Base-by-base conservation (phyloP, 805 yeast species). In the Yarrowia sp. region DNA sequence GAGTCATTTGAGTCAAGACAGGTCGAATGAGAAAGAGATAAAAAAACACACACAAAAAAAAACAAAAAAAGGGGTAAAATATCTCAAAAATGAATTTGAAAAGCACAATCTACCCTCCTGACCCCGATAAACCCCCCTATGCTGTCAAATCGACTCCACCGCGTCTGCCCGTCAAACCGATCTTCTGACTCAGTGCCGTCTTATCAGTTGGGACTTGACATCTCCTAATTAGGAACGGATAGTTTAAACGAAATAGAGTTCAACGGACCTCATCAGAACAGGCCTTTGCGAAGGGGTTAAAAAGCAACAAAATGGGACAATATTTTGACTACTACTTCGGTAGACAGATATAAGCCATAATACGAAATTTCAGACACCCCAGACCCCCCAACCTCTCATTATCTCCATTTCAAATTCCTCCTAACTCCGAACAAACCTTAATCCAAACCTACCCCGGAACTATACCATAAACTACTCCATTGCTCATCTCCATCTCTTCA, bases 1-100 rank as follows among this genome's bases (percentile, higher is more conserved):
- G 59, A 51, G 59, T 51, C 59, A 51, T 24, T 36, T 51, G 59
- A 51, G 59, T 51, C 59, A 51, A 16, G 22, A n/a, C n/a, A n/a
- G n/a, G n/a, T n/a, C n/a, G n/a, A n/a, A n/a, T n/a, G n/a, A n/a
- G n/a, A n/a, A n/a, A n/a, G n/a, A n/a, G n/a, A n/a, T n/a, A n/a
- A n/a, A n/a, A n/a, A n/a, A n/a, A n/a, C n/a, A n/a, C n/a, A n/a
- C n/a, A n/a, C n/a, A n/a, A n/a, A n/a, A n/a, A n/a, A n/a, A n/a
- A n/a, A n/a, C n/a, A n/a, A n/a, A n/a, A n/a, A n/a, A n/a, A n/a
- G n/a, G n/a, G n/a, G n/a, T n/a, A 21, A 21, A 21, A 21, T n/a
- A 2, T 17, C 14, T n/a, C 44, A 22, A 6, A 43, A 7, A 6
- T 11, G 8, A 16, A 14, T 33, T 5, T 33, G 17, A 33, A 33